Evolutionary conservation across 2,329 filamentous ascomycete species (phyloP).

Genomic region (Diaporthe vaccinii): DNA sequence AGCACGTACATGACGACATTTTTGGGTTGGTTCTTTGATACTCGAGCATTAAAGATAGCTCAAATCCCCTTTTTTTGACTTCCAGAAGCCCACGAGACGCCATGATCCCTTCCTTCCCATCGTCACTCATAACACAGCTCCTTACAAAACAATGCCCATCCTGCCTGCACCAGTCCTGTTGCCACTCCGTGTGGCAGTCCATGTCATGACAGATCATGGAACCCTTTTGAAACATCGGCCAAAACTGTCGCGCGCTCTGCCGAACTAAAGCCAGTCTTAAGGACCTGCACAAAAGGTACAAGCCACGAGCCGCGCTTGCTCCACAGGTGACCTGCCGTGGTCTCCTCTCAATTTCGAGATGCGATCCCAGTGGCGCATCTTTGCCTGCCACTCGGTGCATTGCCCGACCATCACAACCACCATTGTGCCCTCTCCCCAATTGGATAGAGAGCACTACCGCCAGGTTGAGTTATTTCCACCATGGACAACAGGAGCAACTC

Average conservation of each 20-base stretch:
- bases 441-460: background rate
- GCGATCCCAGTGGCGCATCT: background rate
- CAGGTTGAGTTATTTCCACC: too few species aligned
- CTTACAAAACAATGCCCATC: background rate
- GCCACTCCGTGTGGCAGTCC: background rate
- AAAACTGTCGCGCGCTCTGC: background rate
- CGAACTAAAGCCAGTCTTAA: background rate
- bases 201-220: background rate
- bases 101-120: background rate
- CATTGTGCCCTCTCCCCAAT: background rate
- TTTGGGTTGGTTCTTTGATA: background rate
- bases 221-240: background rate
- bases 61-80: too few species aligned
- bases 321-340: background rate
- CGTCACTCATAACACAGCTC: constrained; percentile 23
- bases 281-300: background rate
- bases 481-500: background rate
- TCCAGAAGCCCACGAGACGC: background rate
- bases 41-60: background rate
- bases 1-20: constrained; percentile 24
- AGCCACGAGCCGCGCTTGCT: background rate
- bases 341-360: background rate
- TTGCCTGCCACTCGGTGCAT: background rate
- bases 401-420: background rate
- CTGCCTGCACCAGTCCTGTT: background rate